Evolutionary conservation across 2,329 filamentous ascomycete species (phyloP).

Genomic region (Scleromitrula shiraiana): DNA sequence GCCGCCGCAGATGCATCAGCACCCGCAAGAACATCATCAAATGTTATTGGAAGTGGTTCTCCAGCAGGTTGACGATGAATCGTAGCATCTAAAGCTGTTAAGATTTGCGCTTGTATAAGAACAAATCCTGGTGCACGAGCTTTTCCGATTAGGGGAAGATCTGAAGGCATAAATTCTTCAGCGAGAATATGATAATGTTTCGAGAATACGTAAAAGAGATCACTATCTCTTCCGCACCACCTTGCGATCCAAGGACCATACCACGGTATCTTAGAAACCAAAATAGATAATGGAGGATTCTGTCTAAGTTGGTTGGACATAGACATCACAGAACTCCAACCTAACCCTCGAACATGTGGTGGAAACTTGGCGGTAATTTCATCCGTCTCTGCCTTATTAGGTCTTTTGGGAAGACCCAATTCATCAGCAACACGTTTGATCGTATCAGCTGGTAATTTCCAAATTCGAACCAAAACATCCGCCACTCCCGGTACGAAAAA

Average conservation of each 20-base stretch:
- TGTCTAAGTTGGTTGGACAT: constrained; percentile 46
- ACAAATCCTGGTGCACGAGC: constrained; percentile 53
- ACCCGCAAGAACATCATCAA: constrained; percentile 58
- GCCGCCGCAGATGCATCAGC: constrained; percentile 49
- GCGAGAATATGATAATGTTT: constrained; percentile 63
- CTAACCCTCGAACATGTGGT: constrained; percentile 47
- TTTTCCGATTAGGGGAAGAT: constrained; percentile 45
- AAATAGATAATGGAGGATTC: constrained; percentile 48
- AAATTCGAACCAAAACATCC: constrained; percentile 58
- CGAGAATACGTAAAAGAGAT: constrained; percentile 65
- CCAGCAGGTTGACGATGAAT: constrained; percentile 51
- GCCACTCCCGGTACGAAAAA: constrained; percentile 66
- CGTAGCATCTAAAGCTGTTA: constrained; percentile 58
- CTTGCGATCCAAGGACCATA: constrained; percentile 60
- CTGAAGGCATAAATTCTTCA: constrained; percentile 46
- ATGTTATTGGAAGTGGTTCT: constrained; percentile 48
- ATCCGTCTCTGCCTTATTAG: constrained; percentile 35
- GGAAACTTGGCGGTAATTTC: constrained; percentile 32
- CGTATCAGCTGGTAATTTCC: constrained; percentile 51
- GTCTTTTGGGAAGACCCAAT: constrained; percentile 48
- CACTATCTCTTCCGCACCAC: constrained; percentile 66
- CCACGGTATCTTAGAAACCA: constrained; percentile 56
- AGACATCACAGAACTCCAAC: constrained; percentile 50
- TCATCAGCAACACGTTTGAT: constrained; percentile 55
- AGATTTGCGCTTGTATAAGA: constrained; percentile 59